Conservation (phyloP, 2,329 filamentous ascomycete genomes). For the Aspergillus candidus region DNA sequence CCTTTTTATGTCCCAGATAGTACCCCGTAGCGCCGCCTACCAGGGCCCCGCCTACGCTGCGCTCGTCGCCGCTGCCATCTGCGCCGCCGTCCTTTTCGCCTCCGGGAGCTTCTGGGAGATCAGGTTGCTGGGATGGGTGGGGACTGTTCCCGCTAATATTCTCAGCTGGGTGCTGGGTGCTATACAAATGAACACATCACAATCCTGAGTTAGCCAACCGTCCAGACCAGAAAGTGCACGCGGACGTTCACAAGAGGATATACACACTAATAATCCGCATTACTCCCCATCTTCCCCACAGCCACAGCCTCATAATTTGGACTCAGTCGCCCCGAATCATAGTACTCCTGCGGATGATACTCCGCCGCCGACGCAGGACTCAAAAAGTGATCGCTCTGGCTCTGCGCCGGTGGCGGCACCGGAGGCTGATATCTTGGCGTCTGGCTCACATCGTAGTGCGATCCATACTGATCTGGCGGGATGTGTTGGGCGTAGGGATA, state of each 20-base stretch:
- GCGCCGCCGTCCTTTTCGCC: slow-evolving; percentile 39
- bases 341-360: neutral
- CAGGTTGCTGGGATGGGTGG: neutral
- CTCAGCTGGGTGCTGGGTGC: neutral
- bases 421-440: slow-evolving; percentile 1
- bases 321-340: slow-evolving; percentile 7
- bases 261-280: slow-evolving; percentile 17
- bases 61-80: slow-evolving; percentile 45
- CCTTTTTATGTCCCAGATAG: slow-evolving; percentile 50
- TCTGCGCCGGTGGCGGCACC: slow-evolving; percentile 1
- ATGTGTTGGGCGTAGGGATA: slow-evolving; percentile 7
- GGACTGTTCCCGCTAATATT: neutral
- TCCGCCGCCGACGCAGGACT: slow-evolving; percentile 1
- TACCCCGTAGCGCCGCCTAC: slow-evolving; percentile 53
- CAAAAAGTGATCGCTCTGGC: slow-evolving; percentile 2
- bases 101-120: slow-evolving; percentile 11
- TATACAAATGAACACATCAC: too few species aligned
- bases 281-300: slow-evolving; percentile 9
- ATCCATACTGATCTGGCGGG: slow-evolving; percentile 5
- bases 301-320: slow-evolving; percentile 4
- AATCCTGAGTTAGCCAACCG: too few species aligned
- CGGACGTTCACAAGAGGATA: neutral
- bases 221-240: too few species aligned
- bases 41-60: slow-evolving; percentile 52
- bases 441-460: slow-evolving; percentile 9